phyloP scores from a whole-genome alignment of 306 rosid genomes.

The Vigna unguiculata region DNA sequence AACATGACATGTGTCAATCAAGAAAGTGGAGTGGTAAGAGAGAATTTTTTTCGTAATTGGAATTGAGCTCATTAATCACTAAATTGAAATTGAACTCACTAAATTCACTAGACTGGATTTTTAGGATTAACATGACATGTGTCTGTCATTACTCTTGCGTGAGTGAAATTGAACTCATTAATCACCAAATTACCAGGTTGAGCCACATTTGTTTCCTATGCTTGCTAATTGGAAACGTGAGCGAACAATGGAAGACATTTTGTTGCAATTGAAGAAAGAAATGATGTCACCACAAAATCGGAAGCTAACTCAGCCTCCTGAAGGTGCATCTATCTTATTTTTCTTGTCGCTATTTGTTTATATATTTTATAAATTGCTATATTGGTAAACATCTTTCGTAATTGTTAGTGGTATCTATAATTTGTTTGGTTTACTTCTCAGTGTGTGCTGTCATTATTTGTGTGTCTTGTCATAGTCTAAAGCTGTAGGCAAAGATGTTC shows the following conservation, averaged over 20 bases:
- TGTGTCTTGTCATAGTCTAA: not conserved
- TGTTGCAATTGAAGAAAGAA: conserved; percentile 92
- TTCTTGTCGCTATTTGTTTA: not conserved
- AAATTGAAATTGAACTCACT: conserved; percentile 48
- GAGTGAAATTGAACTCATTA: conserved; percentile 49
- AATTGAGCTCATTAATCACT: conserved; percentile 45
- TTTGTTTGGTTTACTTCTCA: conserved; percentile 11
- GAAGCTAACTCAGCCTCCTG: conserved; percentile 92
- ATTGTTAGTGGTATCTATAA: not conserved
- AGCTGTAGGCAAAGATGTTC: not conserved
- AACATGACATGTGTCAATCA: conserved; percentile 93
- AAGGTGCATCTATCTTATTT: conserved; percentile 62
- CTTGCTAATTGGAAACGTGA: conserved; percentile 95
- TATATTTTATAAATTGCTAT: conserved; percentile 3
- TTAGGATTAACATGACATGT: conserved; percentile 87
- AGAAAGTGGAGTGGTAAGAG: conserved; percentile 89
- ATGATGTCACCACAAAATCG: conserved; percentile 95
- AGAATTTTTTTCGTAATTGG: conserved; percentile 36
- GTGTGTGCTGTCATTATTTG: not conserved
- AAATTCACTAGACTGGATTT: not conserved
- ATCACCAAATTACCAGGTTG: conserved; percentile 69
- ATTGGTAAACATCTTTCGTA: not conserved
- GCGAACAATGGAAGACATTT: conserved; percentile 88
- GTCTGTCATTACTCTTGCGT: conserved; percentile 50
- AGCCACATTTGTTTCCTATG: conserved; percentile 89